Percentiles rank a stretch among this genome's conserved stretches.
phyloP scores from a whole-genome alignment of 345 rosid genomes.

The Raphanus raphanistrum region DNA sequence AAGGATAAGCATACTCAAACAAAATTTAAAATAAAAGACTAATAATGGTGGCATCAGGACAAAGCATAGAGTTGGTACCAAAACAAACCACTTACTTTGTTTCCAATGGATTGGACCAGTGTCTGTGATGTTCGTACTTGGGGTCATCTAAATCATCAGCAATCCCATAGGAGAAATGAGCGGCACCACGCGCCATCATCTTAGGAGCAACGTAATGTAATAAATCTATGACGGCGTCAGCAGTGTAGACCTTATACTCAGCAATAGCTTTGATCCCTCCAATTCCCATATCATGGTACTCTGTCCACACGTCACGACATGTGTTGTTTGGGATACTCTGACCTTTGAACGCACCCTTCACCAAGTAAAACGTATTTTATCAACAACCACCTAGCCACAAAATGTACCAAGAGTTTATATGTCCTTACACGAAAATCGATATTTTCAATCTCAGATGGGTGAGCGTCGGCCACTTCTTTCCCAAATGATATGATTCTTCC shows the following conservation, averaged over 20 bases:
- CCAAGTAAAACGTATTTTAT: slow-evolving; percentile 10
- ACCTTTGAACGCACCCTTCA: slow-evolving; percentile 86
- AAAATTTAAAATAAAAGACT: background rate
- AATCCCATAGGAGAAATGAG: slow-evolving; percentile 89
- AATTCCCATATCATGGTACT: slow-evolving; percentile 90
- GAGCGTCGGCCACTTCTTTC: slow-evolving; percentile 72
- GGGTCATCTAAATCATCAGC: slow-evolving; percentile 94
- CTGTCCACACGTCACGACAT: slow-evolving; percentile 91
- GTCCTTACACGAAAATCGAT: slow-evolving; percentile 79
- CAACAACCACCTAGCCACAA: slow-evolving; percentile 8
- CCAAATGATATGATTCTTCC: slow-evolving; percentile 94
- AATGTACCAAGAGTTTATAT: background rate
- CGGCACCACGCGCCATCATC: slow-evolving; percentile 84
- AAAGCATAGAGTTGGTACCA: background rate
- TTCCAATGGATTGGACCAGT: slow-evolving; percentile 96
- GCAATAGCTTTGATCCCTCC: slow-evolving; percentile 82
- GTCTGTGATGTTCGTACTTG: slow-evolving; percentile 70
- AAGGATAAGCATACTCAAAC: no score
- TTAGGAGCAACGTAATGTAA: slow-evolving; percentile 87
- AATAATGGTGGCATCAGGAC: background rate
- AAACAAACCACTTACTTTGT: slow-evolving; percentile 61
- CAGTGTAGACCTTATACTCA: slow-evolving; percentile 78
- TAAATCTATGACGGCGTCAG: slow-evolving; percentile 66
- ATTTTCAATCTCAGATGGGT: slow-evolving; percentile 60
- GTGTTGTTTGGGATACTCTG: slow-evolving; percentile 59